Evolutionary conservation across 805 yeast species (phyloP), one percentile per base, ranked within the genome.

Genomic region (Blastobotrys chiropterorum): DNA sequence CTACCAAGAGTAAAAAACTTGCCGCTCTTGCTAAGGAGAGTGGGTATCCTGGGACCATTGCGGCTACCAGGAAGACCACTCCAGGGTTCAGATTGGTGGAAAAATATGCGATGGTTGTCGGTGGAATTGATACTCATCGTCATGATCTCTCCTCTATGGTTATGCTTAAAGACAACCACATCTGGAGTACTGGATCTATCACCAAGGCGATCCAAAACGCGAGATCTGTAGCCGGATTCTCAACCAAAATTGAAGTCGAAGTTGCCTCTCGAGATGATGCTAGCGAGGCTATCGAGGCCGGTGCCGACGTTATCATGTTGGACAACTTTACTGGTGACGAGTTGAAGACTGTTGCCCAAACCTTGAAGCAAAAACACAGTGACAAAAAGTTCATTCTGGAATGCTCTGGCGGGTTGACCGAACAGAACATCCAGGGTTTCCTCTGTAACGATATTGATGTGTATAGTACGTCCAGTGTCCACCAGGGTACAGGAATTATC

Each of bases 31-130:
- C 97, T 1, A 77, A 82, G 51, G 69, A 77, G 42, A 70, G 77
- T 3, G 94, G 95, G 0, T 92, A 81, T 64, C 71, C 71, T 2
- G 98, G 98, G 0, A 76, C 84, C 20, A 89, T 90, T 65, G 97
- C 98, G 0, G 98, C 97, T 4, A 90, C 98, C 1, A 79, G 98
- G 65, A 90, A 90, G 70, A 92, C 97, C n/a, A 92, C 98, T 0
- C 98, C 98, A 0, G 98, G 98, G 0, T 77, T 90, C 56, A 80
- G 98, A 62, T 73, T 83, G 43, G 70, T 92, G 53, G 98, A 90
- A 65, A 90, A 90, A 67, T 90, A 90, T 69, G 85, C 96, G 20
- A 92, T 90, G 98, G 71, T 88, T 31, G 95, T 90, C 7, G 98
- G 97, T 31, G 97, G 97, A 2, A 86, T 88, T 51, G 98, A 90